phyloP scores from a whole-genome alignment of 1,139 yeast genomes.

The Debaryomyces coudertii region DNA sequence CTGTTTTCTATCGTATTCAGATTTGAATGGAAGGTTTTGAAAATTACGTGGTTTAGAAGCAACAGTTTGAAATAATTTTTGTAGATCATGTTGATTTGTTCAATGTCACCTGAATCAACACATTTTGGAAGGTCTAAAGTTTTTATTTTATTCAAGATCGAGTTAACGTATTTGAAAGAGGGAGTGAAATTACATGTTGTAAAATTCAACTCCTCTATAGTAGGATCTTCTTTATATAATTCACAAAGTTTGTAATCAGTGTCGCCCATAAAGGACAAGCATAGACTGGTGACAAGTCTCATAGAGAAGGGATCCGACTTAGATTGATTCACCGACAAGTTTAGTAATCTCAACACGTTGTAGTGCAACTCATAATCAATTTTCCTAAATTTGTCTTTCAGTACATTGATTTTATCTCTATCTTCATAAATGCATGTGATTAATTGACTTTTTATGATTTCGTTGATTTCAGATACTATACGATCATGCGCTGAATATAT shows the following conservation, averaged over 20 bases:
- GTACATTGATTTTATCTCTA: background rate
- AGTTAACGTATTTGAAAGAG: background rate
- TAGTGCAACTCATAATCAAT: constrained; percentile 16
- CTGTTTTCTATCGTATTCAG: constrained; percentile 4
- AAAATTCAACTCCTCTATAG: background rate
- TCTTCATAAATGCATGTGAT: background rate
- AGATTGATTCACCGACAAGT: constrained; percentile 10
- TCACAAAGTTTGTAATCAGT: background rate
- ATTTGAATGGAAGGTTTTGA: constrained; percentile 6
- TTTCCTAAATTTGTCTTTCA: constrained; percentile 3
- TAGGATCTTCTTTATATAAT: background rate
- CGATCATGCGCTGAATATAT: background rate
- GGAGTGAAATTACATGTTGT: constrained; percentile 1
- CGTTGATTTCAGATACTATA: constrained; percentile 6
- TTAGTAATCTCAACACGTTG: constrained; percentile 14
- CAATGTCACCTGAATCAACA: background rate
- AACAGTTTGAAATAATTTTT: constrained; percentile 7
- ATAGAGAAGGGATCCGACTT: background rate
- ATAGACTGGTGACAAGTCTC: constrained; percentile 4
- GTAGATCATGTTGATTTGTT: constrained; percentile 1
- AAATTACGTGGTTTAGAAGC: constrained; percentile 1
- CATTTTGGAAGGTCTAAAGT: background rate
- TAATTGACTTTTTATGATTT: background rate
- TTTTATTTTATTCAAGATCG: background rate
- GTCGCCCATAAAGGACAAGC: constrained; percentile 8